Evolutionary conservation across 2,329 filamentous ascomycete genomes (phyloP), one percentile per base, ranked within the genome.

Genomic region (Acrocalymma vagum): DNA sequence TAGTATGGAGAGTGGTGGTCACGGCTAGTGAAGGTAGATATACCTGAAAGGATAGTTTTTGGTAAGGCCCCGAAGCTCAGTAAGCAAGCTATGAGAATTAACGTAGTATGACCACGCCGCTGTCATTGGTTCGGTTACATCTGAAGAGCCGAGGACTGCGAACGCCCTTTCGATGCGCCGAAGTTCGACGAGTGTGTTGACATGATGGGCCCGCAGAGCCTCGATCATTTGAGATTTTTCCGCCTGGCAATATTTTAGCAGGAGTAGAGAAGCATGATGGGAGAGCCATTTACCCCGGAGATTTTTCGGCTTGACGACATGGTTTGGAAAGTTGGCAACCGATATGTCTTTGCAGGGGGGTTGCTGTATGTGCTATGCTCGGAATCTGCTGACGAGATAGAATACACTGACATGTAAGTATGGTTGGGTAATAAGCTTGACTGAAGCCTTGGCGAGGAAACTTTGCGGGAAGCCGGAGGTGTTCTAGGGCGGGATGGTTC

Each of bases 121-220:
- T 3, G 85, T 87, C 83, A 90, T 86, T 9, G 86, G 83, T 18
- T 78, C 77, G 10, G 79, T 79, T 30, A 87, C 80, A 37, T 83
- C 81, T 28, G 81, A 76, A 26, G 78, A 74, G 21, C 82, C 77
- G 44, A 81, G 78, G 3, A 74, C 67, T 3, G 83, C 81, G 16
- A 87, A 84, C 4, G 81, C 75, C 40, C 82, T 80, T 64, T 91
- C 87, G 53, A 89, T 84, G 11, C 85, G 83, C 51, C 86, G 84
- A 18, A 90, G 79, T 48, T 88, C 86, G 0, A 83, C 85, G 14
- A 90, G 75, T 0, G 87, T 90, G 63, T 90, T 90, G 63, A 90
- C 75, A n/a, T 81, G 81, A 58, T 87, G 85, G 0, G 81, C 83
- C 28, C 74, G 74, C 15, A 90, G 76, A 1, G 84, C 82, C 16